Conservation (phyloP, 208 protist species). For the Leishmania turanica region DNA sequence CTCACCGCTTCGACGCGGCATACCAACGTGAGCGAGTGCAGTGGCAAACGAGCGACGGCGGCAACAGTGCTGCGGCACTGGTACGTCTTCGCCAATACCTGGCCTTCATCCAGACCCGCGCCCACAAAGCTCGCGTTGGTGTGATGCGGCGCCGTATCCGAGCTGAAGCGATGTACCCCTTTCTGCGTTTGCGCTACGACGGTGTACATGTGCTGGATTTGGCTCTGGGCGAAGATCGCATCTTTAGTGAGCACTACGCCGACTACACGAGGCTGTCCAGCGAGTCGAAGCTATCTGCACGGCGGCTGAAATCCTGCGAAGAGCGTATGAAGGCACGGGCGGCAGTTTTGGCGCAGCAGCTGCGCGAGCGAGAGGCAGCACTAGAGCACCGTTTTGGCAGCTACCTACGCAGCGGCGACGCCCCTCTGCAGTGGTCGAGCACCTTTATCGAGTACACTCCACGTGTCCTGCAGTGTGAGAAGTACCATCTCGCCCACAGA, state of each 20-base stretch:
- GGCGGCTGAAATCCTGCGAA: slow-evolving; percentile 18
- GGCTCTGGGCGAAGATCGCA: slow-evolving; percentile 34
- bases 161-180: slow-evolving; percentile 50
- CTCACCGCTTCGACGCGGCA: slow-evolving; percentile 23
- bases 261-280: slow-evolving; percentile 18
- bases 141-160: slow-evolving; percentile 36
- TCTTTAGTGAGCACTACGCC: slow-evolving; percentile 28
- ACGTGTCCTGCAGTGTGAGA: slow-evolving; percentile 33
- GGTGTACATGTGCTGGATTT: slow-evolving; percentile 53
- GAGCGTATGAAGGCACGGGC: slow-evolving; percentile 22
- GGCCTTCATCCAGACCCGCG: slow-evolving; percentile 37
- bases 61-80: neutral
- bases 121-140: slow-evolving; percentile 40
- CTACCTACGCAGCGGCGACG: slow-evolving; percentile 18
- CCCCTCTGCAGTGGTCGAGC: slow-evolving; percentile 16
- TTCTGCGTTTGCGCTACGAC: slow-evolving; percentile 43
- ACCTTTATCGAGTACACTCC: slow-evolving; percentile 20
- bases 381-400: slow-evolving; percentile 34
- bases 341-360: slow-evolving; percentile 17
- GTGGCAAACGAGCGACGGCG: slow-evolving; percentile 16
- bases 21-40: slow-evolving; percentile 23
- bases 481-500: slow-evolving; percentile 6
- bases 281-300: slow-evolving; percentile 8
- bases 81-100: slow-evolving; percentile 28
- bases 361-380: slow-evolving; percentile 17